Conservation (phyloP, 371 early-diverging fungal species). For the Parasitella parasitica region DNA sequence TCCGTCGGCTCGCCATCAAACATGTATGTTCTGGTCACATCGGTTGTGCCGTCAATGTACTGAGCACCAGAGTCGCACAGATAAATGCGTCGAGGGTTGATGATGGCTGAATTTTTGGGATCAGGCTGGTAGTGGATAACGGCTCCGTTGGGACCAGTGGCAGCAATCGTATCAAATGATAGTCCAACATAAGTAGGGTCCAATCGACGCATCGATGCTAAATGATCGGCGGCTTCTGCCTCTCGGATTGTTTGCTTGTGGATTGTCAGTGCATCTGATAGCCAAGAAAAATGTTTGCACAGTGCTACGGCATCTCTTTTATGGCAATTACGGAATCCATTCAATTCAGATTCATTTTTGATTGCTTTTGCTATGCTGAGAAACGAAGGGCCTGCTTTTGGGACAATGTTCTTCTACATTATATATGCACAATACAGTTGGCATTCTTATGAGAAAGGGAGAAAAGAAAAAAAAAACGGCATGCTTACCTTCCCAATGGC, state of each 20-base stretch:
- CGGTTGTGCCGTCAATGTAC: conserved; percentile 98
- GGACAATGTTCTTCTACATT: conserved; percentile 19
- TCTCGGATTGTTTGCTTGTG: conserved; percentile 55
- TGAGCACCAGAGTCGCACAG: conserved; percentile 98
- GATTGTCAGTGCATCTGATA: conserved; percentile 77
- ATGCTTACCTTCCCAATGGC: conserved; percentile 11
- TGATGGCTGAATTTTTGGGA: conserved; percentile 52
- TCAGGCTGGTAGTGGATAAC: conserved; percentile 95
- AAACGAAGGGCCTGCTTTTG: conserved; percentile 52
- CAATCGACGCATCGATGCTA: conserved; percentile 66
- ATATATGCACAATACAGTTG: neutral
- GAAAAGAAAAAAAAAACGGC: no score
- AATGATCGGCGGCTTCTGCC: conserved; percentile 77
- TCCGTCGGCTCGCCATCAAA: conserved; percentile 82
- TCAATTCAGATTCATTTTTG: conserved; percentile 90
- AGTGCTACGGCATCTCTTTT: conserved; percentile 93
- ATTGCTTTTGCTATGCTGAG: conserved; percentile 82
- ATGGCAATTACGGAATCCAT: conserved; percentile 92
- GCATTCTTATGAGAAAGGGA: no score
- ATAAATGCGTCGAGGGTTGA: conserved; percentile 70
- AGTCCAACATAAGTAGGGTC: conserved; percentile 59
- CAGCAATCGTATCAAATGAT: conserved; percentile 95
- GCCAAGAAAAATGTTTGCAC: conserved; percentile 90
- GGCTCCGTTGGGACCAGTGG: conserved; percentile 91
- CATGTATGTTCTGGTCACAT: conserved; percentile 95